Base-by-base conservation (phyloP, 495 filamentous ascomycete species). In the Lepraria neglecta region DNA sequence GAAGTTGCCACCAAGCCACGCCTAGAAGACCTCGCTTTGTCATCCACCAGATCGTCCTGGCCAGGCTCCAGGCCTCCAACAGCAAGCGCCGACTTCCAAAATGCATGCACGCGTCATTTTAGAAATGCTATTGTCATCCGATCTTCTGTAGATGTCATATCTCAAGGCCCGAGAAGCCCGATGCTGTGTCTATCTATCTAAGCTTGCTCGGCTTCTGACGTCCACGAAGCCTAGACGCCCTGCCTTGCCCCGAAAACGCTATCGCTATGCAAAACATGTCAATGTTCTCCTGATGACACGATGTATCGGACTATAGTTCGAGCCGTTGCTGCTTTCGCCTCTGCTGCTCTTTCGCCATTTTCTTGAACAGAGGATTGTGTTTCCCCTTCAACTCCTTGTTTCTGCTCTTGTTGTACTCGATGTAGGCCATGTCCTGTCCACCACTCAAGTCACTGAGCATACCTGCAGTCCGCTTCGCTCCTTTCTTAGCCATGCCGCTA, bases 371-470 rank as follows among this genome's bases (percentile, higher is more conserved):
- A 4, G 79, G 74, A 67, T 84, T 85, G 64, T 81, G 78, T 64
- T 90, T 89, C 55, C 85, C 85, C 77, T 89, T 92, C 69, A 92
- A 82, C 69, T 95, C 85, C 74, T 89, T 91, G 67, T 90, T 90
- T 63, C 77, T 76, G 68, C 82, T 87, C 77, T 79, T 85, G 67
- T 87, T 87, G 69, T 86, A 86, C 74, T 98, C 95, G 57, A 92
- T 86, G 70, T 97, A 97, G 31, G 92, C 92, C 92, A 97, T 97
- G 67, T 94, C 90, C 70, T 95, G 88, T 0, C 91, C 94, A 46
- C 94, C 94, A 31, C 85, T 87, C 56, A 97, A 76, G 59, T 92
- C 92, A 55, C 85, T 86, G 53, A 98, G 79, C 45, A 82, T 92
- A 19, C 90, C 92, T 10, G 91, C 94, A 43, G 85, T 91, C 38